phyloP scores from a whole-genome alignment of 331 rosid genomes.

The Ulmus americana region DNA sequence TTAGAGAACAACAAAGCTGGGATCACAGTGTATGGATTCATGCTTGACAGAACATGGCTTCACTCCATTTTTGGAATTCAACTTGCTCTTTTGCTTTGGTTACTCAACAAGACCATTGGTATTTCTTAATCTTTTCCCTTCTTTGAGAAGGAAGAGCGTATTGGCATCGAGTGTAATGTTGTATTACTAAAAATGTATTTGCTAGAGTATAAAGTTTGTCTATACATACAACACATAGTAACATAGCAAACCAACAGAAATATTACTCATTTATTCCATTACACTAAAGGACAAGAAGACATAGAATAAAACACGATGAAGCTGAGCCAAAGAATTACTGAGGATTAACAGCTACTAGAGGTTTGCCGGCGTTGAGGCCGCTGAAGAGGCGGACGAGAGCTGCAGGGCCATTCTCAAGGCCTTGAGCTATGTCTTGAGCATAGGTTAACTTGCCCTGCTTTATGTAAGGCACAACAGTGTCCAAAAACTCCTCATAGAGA shows the following conservation, averaged over 20 bases:
- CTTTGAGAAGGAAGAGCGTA: neutral
- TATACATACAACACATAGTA: too few species aligned
- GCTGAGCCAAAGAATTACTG: too few species aligned
- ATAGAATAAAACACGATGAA: too few species aligned
- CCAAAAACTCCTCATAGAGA: neutral
- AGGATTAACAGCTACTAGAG: neutral
- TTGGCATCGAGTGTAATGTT: constrained; percentile 1
- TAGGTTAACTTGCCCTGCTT: neutral
- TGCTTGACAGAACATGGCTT: constrained; percentile 83
- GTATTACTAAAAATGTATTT: neutral
- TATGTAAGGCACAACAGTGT: constrained; percentile 2
- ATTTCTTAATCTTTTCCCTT: constrained; percentile 19
- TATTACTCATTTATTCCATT: too few species aligned
- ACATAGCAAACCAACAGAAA: too few species aligned
- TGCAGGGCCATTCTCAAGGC: constrained; percentile 13
- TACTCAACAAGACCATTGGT: constrained; percentile 77
- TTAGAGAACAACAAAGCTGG: constrained; percentile 83
- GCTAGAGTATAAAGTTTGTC: too few species aligned
- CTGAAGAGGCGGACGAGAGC: neutral
- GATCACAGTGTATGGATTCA: constrained; percentile 71
- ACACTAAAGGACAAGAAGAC: too few species aligned
- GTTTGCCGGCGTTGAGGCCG: constrained; percentile 1
- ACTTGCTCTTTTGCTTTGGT: constrained; percentile 76
- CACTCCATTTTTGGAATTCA: constrained; percentile 79
- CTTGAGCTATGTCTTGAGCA: neutral